Evolutionary conservation across 768 basidiomycete species (phyloP).

Genomic region (Lentinula raphanica): DNA sequence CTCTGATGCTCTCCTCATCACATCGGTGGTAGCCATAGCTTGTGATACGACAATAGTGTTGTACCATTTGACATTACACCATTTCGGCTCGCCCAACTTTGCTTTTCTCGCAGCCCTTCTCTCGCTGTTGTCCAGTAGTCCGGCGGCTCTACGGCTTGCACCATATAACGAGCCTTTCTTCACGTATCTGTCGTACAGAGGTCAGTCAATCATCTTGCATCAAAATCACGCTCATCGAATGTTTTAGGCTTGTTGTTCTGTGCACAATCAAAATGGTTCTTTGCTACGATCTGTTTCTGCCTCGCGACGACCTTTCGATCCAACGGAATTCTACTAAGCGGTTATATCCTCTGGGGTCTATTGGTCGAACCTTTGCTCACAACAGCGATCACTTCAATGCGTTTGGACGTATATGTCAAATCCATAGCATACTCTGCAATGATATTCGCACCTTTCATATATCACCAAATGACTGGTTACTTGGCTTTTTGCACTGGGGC

Average conservation of each 20-base stretch:
- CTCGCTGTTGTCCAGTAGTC: conserved; percentile 78
- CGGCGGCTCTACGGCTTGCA: conserved; percentile 63
- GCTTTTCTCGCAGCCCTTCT: conserved; percentile 60
- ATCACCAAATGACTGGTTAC: conserved; percentile 69
- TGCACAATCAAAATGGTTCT: conserved; percentile 42
- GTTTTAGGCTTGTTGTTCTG: conserved; percentile 56
- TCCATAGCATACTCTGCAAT: conserved; percentile 39
- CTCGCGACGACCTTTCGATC: conserved; percentile 66
- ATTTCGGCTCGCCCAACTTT: conserved; percentile 49
- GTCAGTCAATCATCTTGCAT: conserved; percentile 26
- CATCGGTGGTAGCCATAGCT: conserved; percentile 31
- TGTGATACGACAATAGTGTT: conserved; percentile 41
- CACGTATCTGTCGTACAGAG: conserved; percentile 73
- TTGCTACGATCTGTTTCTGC: conserved; percentile 57
- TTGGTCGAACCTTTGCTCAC: conserved; percentile 49
- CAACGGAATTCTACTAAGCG: conserved; percentile 71
- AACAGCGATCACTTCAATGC: conserved; percentile 26
- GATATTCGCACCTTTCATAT: conserved; percentile 59
- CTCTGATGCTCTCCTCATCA: conserved; percentile 29
- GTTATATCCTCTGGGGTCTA: conserved; percentile 74
- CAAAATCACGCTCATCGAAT: neutral
- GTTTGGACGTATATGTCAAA: conserved; percentile 10
- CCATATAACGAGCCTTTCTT: conserved; percentile 86
- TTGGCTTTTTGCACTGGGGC: conserved; percentile 50
- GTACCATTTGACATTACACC: conserved; percentile 53